Conservation (phyloP, 1,284 basidiomycete genomes). For the Ceratobasidium sp. region DNA sequence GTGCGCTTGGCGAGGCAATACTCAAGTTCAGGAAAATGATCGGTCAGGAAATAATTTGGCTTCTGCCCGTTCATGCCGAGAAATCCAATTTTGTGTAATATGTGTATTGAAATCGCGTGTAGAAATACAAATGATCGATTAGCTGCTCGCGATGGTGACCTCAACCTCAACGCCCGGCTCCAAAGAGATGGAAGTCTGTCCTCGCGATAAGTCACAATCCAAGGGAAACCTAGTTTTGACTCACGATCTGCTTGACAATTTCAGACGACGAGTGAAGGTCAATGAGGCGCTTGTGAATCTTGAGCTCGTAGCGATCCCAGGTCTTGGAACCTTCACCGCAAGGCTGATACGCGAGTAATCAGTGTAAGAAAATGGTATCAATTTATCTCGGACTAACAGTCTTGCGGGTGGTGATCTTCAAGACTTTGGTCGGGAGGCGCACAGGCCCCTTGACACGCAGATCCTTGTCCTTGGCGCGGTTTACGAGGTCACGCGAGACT, state of each 20-base stretch:
- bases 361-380: neutral
- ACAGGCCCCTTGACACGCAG: slow-evolving; percentile 99
- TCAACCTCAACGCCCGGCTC: slow-evolving; percentile 99
- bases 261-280: slow-evolving; percentile 98
- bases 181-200: slow-evolving; percentile 94
- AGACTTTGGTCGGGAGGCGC: slow-evolving; percentile 97
- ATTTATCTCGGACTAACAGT: slow-evolving; percentile 65
- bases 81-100: too few relatives aligned
- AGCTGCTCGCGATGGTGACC: slow-evolving; percentile 83
- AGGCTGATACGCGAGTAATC: slow-evolving; percentile 62
- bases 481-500: slow-evolving; percentile 97
- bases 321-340: slow-evolving; percentile 99
- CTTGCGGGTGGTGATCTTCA: slow-evolving; percentile 99
- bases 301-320: slow-evolving; percentile 99
- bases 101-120: neutral
- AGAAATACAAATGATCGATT: slow-evolving; percentile 22
- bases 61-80: too few relatives aligned
- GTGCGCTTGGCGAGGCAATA: too few relatives aligned
- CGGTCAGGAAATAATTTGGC: too few relatives aligned
- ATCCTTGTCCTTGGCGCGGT: slow-evolving; percentile 99
- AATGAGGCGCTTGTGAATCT: slow-evolving; percentile 99
- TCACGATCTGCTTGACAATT: slow-evolving; percentile 99
- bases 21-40: too few relatives aligned
- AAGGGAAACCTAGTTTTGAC: slow-evolving; percentile 46
- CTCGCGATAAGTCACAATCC: too few relatives aligned